phyloP scores from a whole-genome alignment of 1,284 basidiomycete genomes.

The Cryptococcus sp. region DNA sequence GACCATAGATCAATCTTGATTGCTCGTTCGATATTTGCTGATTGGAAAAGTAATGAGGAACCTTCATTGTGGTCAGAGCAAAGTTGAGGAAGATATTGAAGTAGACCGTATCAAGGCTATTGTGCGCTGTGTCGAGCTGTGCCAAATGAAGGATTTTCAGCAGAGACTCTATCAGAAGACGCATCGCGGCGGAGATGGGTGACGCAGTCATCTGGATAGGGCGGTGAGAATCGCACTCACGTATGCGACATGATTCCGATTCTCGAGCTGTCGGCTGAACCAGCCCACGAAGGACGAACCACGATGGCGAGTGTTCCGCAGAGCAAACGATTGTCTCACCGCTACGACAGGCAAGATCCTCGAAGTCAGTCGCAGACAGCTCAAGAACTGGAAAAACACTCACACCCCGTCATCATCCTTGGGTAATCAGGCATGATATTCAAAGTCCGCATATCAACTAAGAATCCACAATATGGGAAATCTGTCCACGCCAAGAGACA shows the following conservation, averaged over 20 bases:
- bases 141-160: background rate
- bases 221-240: slow-evolving; percentile 23
- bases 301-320: slow-evolving; percentile 35
- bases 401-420: slow-evolving; percentile 64
- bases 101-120: slow-evolving; percentile 65
- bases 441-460: slow-evolving; percentile 72
- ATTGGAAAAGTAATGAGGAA: slow-evolving; percentile 69
- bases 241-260: slow-evolving; percentile 51
- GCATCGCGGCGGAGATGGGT: background rate
- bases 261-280: slow-evolving; percentile 52
- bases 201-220: too few relatives aligned
- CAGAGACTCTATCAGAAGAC: background rate
- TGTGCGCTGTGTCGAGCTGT: slow-evolving; percentile 69
- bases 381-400: slow-evolving; percentile 30
- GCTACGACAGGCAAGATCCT: slow-evolving; percentile 30
- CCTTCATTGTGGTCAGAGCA: slow-evolving; percentile 82
- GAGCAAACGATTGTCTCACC: slow-evolving; percentile 47
- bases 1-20: slow-evolving; percentile 61
- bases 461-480: slow-evolving; percentile 87
- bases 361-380: background rate
- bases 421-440: slow-evolving; percentile 74
- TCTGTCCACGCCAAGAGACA: slow-evolving; percentile 53
- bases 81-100: slow-evolving; percentile 86
- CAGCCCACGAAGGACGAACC: slow-evolving; percentile 45
- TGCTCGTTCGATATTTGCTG: slow-evolving; percentile 18